These are phyloP conservation scores for Ceratopteris richardii DNA, from an alignment of 75 land plant species.

Conservation along the genomic window DNA sequence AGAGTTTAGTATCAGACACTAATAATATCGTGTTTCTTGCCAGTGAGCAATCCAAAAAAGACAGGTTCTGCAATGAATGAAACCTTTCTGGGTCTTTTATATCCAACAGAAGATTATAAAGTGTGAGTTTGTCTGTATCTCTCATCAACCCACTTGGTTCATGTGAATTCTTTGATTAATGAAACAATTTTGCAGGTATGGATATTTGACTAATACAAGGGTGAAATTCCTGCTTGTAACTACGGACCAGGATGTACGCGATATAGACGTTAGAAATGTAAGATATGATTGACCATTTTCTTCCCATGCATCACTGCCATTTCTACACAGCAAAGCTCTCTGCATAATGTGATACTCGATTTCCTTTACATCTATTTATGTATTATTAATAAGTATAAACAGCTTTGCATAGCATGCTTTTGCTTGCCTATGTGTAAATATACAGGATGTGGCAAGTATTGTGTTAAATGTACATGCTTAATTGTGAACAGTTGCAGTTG, in stretches of 20 bases:
- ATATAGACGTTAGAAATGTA: conserved; percentile 91
- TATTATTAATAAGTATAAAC: too few species aligned
- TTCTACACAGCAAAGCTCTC: too few species aligned
- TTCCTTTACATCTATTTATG: too few species aligned
- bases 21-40: background rate
- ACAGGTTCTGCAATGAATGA: conserved; percentile 74
- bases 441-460: too few species aligned
- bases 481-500: too few species aligned
- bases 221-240: conserved; percentile 92
- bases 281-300: conserved; percentile 18
- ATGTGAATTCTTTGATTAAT: background rate
- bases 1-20: too few species aligned
- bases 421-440: too few species aligned
- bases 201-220: conserved; percentile 93
- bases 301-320: too few species aligned
- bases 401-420: too few species aligned
- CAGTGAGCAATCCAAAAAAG: conserved; percentile 91
- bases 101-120: conserved; percentile 95
- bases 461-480: too few species aligned
- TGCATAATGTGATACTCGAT: too few species aligned
- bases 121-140: conserved; percentile 56
- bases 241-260: conserved; percentile 86
- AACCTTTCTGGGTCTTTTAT: conserved; percentile 89
- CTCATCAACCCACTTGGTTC: background rate
- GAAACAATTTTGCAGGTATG: conserved; percentile 48